Evolutionary conservation across 495 filamentous ascomycete genomes (phyloP), one percentile per base, ranked within the genome.

Genomic region (Glonium stellatum): DNA sequence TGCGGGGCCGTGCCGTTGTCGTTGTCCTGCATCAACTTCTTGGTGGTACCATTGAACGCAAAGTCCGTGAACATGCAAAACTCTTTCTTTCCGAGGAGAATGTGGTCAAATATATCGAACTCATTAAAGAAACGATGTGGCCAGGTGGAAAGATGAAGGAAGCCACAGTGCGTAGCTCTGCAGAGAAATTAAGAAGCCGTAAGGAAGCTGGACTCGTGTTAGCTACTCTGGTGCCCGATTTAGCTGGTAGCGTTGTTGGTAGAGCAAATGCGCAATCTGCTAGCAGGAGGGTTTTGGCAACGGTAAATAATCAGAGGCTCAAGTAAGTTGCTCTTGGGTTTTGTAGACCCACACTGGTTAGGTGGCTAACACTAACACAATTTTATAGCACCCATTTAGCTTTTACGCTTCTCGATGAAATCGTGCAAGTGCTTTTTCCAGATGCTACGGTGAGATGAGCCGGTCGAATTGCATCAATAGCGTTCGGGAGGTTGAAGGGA

Each of bases 1-100:
- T 99, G 5, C 87, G 95, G 18, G 95, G 93, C 9, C 84, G 95
- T 18, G 93, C 95, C 13, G 95, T 97, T 1, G 92, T 99, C 27
- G 92, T 87, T 10, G 84, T 87, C 10, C 76, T 87, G 21, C 84
- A 87, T 54, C 84, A 87, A 57, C 78, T 87, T 4, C 79, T 87
- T 4, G 96, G 76, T 60, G 96, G 79, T 72, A 97, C 80, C 67
- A 95, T 99, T 58, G 95, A 99, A 75, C 85, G 92, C 31, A 93
- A 92, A 72, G 86, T 96, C 37, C 84, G 91, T 22, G 95, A 99
- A 35, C 85, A 84, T 34, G 84, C 86, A 36, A 83, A 82, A 58
- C 74, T 77, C 18, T 69, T 91, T 12, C 66, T 88, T 25, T 82
- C 88, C 47, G 92, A 97, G 65, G 87, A 96, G 18, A 81, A 84